A percentile compares a stretch with the other conserved stretches of the same genome.
phyloP scores from a whole-genome alignment of 2,329 filamentous ascomycete species.

The Aureobasidium sp. region DNA sequence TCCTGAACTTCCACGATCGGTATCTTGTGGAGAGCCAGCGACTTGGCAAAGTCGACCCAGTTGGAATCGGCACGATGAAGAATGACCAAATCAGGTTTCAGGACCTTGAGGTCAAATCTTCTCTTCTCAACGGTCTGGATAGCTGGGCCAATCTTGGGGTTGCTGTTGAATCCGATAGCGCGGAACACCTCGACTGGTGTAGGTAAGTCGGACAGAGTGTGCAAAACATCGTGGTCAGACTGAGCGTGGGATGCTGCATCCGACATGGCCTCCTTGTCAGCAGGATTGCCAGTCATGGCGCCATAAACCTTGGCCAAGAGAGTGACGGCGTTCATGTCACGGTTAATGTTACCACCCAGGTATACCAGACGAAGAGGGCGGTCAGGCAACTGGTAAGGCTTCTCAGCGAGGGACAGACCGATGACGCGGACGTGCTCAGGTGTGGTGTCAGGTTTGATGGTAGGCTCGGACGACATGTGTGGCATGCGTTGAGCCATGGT shows the following conservation, averaged over 20 bases:
- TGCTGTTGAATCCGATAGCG: no score
- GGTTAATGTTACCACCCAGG: neutral
- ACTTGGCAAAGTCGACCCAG: neutral
- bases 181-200: neutral
- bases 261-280: neutral
- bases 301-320: neutral
- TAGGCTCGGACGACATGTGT: neutral
- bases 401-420: neutral
- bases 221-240: neutral
- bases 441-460: neutral
- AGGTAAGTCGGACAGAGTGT: neutral
- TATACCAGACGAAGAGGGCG: neutral
- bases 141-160: neutral
- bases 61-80: neutral
- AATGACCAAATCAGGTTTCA: slow-evolving; percentile 1
- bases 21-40: neutral
- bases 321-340: neutral
- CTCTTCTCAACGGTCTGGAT: neutral
- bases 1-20: slow-evolving; percentile 5
- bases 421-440: neutral
- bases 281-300: neutral
- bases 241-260: neutral
- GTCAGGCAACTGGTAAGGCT: neutral
- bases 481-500: slow-evolving; percentile 8
- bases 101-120: neutral